phyloP scores from a whole-genome alignment of 2,329 filamentous ascomycete genomes.

The Alternaria solani region DNA sequence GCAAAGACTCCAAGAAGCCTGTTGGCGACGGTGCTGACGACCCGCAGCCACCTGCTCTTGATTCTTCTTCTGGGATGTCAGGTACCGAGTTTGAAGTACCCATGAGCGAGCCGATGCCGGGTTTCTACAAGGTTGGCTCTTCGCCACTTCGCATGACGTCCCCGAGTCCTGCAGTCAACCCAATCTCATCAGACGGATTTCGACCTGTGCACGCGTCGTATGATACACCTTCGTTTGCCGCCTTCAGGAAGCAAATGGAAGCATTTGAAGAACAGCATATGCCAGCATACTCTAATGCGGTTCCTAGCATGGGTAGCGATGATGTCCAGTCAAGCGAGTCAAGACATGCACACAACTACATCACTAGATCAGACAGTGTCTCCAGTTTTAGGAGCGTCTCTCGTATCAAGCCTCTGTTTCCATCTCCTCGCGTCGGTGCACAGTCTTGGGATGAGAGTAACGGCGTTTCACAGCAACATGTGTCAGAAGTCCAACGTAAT shows the following conservation, averaged over 20 bases:
- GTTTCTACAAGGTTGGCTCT: not conserved
- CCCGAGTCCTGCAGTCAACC: not conserved
- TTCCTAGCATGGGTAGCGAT: not conserved
- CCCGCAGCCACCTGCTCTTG: not conserved
- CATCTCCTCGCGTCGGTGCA: conserved; percentile 15
- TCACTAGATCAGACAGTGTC: not conserved
- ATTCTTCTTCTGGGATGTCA: not conserved
- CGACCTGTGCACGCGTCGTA: not conserved
- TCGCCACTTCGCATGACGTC: not conserved
- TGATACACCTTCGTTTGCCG: not conserved
- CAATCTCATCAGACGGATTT: not conserved
- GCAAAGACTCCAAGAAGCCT: not conserved
- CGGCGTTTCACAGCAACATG: not conserved
- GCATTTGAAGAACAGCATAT: not conserved
- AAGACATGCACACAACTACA: not conserved
- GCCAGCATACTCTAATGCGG: not conserved
- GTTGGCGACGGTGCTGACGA: not conserved
- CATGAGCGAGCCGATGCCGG: not conserved
- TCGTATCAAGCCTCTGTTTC: conserved; percentile 11
- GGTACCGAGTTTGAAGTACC: not conserved
- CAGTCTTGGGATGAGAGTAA: not conserved
- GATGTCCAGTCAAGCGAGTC: not conserved
- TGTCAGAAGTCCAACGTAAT: not conserved
- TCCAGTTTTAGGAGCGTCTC: not conserved
- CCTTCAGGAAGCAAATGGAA: not conserved